Base-by-base conservation (phyloP, 2,329 filamentous ascomycete genomes). In the Aspergillus awamori region DNA sequence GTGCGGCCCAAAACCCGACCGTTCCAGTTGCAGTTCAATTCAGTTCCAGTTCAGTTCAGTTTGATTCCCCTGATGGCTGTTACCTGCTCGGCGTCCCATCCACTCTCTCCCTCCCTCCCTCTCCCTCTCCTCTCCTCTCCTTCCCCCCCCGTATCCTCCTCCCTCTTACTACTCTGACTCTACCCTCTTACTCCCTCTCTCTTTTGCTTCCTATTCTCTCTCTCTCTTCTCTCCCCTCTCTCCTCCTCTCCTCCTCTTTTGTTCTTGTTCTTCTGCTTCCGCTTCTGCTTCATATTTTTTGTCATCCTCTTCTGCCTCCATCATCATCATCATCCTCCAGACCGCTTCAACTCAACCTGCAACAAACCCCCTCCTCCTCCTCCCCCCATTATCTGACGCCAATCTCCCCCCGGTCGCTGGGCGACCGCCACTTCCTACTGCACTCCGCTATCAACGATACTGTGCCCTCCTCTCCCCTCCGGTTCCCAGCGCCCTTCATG, bases 401-500 rank as follows among this genome's bases (percentile, higher is more conserved):
- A 58, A 57, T 52, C 63, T 54, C 13, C 33, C 33, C 4, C 33
- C 66, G 68, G 68, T 72, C 69, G 70, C 69, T 70, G 70, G 70
- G 55, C 70, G 70, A 72, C 66, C 69, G 67, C 59, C 64, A 47
- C 61, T 56, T 61, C 60, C 63, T 59, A 53, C 58, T 60, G 61
- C 55, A 43, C 56, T 33, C 57, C 41, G 51, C 60, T 62, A 57
- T 53, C 48, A 47, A 48, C 36, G 36, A 39, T 41, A 39, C 52
- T 33, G 1, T 47, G 59, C 57, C 59, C 57, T 56, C 61, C 63
- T 63, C 54, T 61, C 59, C 57, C 47, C 58, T 39, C 41, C 55
- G 59, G 17, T 54, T 30, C 36, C 57, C 43, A 62, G 66, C 70
- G 73, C 72, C 72, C 73, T 74, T 74, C 72, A 75, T 75, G 73